Conservation (phyloP, 192 early-diverging fungal species). For the Backusella tarrabulga region DNA sequence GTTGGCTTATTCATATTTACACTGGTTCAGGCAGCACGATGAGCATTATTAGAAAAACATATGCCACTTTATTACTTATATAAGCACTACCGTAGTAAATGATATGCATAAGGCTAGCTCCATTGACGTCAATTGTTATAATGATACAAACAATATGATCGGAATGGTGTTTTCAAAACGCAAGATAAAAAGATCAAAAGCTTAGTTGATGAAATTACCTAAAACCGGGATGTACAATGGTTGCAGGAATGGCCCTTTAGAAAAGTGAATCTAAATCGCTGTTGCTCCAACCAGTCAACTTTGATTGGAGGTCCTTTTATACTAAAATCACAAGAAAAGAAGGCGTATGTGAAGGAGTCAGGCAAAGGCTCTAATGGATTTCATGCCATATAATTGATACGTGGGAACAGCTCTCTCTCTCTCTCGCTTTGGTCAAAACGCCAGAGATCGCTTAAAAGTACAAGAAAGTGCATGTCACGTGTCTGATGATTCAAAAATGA, state of each 20-base stretch:
- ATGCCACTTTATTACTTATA: too few species aligned
- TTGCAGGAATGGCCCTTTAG: background rate
- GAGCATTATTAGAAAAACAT: too few species aligned
- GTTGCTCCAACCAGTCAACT: background rate
- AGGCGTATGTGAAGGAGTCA: background rate
- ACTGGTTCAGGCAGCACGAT: too few species aligned
- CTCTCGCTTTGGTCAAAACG: background rate
- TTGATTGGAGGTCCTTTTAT: background rate
- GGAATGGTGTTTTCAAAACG: too few species aligned
- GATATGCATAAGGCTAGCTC: too few species aligned
- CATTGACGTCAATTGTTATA: too few species aligned
- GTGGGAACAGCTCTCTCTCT: too few species aligned
- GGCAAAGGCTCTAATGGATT: background rate
- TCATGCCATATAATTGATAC: background rate
- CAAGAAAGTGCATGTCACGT: background rate
- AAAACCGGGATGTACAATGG: background rate
- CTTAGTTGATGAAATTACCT: background rate
- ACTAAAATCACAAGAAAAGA: background rate
- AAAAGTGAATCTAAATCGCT: background rate
- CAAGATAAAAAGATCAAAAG: too few species aligned
- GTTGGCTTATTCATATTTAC: too few species aligned
- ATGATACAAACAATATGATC: too few species aligned
- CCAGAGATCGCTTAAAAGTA: background rate
- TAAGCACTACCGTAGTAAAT: too few species aligned
- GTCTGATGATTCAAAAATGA: background rate